Percentiles rank a stretch among this genome's conserved stretches.
Conservation (phyloP, 345 rosid species). For the Syzygium aromaticum region DNA sequence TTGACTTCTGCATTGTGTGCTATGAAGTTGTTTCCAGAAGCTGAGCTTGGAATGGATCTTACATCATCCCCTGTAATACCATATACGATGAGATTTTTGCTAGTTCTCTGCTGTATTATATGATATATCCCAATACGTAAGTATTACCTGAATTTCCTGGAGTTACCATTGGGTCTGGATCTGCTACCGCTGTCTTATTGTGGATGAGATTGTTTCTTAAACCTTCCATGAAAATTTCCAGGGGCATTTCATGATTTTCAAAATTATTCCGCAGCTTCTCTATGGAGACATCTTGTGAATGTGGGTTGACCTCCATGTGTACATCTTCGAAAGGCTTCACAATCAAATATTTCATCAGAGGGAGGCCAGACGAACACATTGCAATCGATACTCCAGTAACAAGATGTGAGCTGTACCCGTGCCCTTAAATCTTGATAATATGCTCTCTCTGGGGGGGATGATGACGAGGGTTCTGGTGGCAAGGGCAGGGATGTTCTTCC, state of each 20-base stretch:
- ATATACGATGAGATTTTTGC: neutral
- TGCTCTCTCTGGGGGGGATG: constrained; percentile 27
- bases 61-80: constrained; percentile 39
- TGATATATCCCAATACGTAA: neutral
- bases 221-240: constrained; percentile 7
- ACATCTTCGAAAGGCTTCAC: constrained; percentile 47
- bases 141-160: constrained; percentile 55
- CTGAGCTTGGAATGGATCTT: constrained; percentile 63
- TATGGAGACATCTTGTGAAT: constrained; percentile 22
- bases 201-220: constrained; percentile 25
- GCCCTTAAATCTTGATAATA: constrained; percentile 22
- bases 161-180: constrained; percentile 13
- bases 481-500: constrained; percentile 39
- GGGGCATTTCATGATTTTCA: neutral
- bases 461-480: constrained; percentile 37
- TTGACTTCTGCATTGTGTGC: constrained; percentile 17
- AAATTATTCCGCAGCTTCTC: constrained; percentile 33
- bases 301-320: constrained; percentile 32
- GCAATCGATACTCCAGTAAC: constrained; percentile 12
- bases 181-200: constrained; percentile 3
- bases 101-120: neutral
- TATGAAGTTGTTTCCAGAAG: constrained; percentile 41
- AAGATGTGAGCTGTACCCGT: constrained; percentile 34
- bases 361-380: neutral
- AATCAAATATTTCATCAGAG: constrained; percentile 6